Percentiles rank a stretch among this genome's conserved stretches.
These are phyloP conservation scores for Aureobasidium sp. DNA, from an alignment of 2,329 filamentous ascomycete genomes.

Conservation along the genomic window DNA sequence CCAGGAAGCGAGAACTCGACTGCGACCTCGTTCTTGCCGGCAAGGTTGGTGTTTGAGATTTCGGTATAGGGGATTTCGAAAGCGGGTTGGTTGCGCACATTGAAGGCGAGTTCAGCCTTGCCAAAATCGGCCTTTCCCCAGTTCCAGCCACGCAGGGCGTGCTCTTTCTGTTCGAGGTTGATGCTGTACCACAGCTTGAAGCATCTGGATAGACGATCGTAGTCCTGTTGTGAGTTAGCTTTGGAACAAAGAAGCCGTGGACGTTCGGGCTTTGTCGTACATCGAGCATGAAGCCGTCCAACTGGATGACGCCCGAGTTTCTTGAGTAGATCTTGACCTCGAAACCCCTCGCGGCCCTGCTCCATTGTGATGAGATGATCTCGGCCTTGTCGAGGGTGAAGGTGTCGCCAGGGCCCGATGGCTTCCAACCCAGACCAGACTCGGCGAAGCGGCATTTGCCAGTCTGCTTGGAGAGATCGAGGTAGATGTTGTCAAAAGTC, in stretches of 20 bases:
- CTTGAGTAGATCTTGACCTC: slow-evolving; percentile 87
- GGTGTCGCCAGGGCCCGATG: slow-evolving; percentile 74
- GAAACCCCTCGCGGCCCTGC: slow-evolving; percentile 80
- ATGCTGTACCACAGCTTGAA: slow-evolving; percentile 99
- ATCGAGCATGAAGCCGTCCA: slow-evolving; percentile 91
- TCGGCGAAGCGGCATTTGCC: slow-evolving; percentile 95
- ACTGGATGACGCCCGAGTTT: slow-evolving; percentile 75
- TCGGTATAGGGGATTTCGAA: slow-evolving; percentile 97
- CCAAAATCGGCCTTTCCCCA: slow-evolving; percentile 98
- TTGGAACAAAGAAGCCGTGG: too few species aligned
- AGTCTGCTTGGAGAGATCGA: slow-evolving; percentile 85
- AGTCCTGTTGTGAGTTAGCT: slow-evolving; percentile 50
- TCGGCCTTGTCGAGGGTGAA: slow-evolving; percentile 87
- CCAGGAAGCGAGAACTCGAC: slow-evolving; percentile 80
- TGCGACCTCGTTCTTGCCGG: slow-evolving; percentile 94
- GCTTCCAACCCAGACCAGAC: slow-evolving; percentile 92
- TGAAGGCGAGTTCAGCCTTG: slow-evolving; percentile 91
- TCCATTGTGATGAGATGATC: slow-evolving; percentile 87
- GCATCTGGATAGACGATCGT: slow-evolving; percentile 79
- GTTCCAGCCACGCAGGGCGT: slow-evolving; percentile 94
- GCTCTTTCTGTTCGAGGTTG: slow-evolving; percentile 83
- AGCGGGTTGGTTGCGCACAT: slow-evolving; percentile 89
- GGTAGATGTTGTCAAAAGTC: slow-evolving; percentile 94
- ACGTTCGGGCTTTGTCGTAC: slow-evolving; percentile 29
- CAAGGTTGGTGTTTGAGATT: slow-evolving; percentile 94